Conservation (phyloP, 176 grass and related monocot genomes). For the Cymbopogon citratus region DNA sequence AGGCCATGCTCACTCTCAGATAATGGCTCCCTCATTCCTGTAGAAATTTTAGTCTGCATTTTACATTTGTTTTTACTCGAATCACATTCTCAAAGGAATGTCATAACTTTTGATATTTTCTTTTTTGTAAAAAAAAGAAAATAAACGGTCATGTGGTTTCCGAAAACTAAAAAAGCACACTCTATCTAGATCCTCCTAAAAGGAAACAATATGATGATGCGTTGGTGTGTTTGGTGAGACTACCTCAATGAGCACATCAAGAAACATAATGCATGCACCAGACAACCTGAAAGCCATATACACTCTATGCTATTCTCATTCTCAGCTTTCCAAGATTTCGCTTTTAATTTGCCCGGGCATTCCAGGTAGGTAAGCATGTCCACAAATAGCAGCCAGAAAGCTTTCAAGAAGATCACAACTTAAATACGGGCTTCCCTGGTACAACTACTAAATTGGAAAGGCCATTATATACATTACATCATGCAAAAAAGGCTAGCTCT, state of each 20-base stretch:
- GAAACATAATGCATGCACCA: neutral
- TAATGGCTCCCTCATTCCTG: neutral
- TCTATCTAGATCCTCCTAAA: neutral
- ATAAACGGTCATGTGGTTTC: neutral
- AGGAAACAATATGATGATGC: neutral
- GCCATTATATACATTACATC: neutral
- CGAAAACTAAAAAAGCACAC: neutral
- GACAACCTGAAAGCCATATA: neutral
- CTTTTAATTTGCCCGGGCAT: neutral
- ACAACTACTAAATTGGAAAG: neutral
- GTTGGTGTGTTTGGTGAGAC: constrained; percentile 23
- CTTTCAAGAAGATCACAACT: neutral
- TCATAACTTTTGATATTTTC: too few relatives aligned
- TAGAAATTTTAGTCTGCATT: neutral
- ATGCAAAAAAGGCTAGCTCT: neutral
- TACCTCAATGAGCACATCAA: neutral
- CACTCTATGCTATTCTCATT: neutral
- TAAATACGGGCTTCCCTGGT: neutral
- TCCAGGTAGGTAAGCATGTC: constrained; percentile 18
- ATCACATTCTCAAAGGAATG: too few relatives aligned
- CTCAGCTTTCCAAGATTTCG: neutral
- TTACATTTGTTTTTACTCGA: too few relatives aligned
- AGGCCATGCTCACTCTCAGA: too few relatives aligned
- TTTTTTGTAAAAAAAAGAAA: too few relatives aligned
- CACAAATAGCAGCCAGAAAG: neutral